A percentile compares a stretch with the other conserved stretches of the same genome.
Conservation (phyloP, 345 rosid genomes). For the Linum trigynum region DNA sequence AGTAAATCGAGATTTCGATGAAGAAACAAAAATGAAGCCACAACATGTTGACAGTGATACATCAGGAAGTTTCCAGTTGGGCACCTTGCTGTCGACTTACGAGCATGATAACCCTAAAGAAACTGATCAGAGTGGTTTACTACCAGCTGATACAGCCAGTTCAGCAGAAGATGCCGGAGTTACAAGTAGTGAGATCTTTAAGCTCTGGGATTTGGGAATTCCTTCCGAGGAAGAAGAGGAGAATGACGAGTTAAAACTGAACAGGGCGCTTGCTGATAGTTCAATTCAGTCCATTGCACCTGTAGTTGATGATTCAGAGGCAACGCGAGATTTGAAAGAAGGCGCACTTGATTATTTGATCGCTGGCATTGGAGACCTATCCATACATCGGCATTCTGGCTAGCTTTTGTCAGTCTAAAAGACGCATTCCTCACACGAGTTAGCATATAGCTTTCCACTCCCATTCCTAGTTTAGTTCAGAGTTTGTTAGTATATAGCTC, state of each 20-base stretch:
- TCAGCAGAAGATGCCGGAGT: constrained; percentile 18
- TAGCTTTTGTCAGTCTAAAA: not conserved
- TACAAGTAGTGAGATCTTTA: constrained; percentile 39
- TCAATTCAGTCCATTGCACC: constrained; percentile 14
- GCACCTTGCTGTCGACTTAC: constrained; percentile 31
- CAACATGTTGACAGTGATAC: constrained; percentile 19
- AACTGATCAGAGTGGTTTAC: constrained; percentile 8
- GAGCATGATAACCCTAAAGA: constrained; percentile 11
- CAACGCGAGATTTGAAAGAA: constrained; percentile 21
- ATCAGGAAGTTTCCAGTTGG: constrained; percentile 18
- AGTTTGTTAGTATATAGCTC: not conserved
- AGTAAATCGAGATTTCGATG: not conserved
- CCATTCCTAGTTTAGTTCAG: not conserved
- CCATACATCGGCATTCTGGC: constrained; percentile 22
- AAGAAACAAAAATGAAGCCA: not conserved
- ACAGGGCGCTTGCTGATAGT: constrained; percentile 35
- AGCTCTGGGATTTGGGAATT: constrained; percentile 60
- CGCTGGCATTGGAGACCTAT: constrained; percentile 44
- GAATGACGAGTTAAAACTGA: constrained; percentile 39
- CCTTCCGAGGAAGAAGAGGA: constrained; percentile 23
- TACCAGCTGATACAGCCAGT: constrained; percentile 11
- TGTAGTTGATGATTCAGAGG: constrained; percentile 20
- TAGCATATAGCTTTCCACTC: not conserved
- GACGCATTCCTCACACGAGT: too few relatives aligned
- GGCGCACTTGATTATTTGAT: constrained; percentile 35